Evolutionary conservation across 164 flowering plant species (phyloP).

Genomic region (Warburgia ugandensis): DNA sequence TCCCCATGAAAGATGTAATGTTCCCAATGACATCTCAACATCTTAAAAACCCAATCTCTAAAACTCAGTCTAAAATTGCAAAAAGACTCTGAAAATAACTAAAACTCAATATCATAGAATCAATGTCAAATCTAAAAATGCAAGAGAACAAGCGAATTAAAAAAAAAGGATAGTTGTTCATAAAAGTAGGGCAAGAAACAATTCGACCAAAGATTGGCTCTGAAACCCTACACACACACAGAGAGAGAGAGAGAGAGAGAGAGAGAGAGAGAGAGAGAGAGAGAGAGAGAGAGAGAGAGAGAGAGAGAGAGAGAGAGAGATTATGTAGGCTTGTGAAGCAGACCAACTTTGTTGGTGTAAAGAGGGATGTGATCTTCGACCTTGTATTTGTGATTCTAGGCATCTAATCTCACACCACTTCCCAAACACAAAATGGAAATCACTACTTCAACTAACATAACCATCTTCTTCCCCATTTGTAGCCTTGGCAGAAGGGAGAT

Average conservation of each 20-base stretch:
- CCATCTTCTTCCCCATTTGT: slow-evolving; percentile 1
- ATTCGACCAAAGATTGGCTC: no score
- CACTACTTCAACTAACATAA: slow-evolving; percentile 10
- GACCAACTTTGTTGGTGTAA: slow-evolving; percentile 71
- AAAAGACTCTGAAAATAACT: no score
- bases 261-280: background rate
- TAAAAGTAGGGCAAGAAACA: no score
- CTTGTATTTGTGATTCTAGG: slow-evolving; percentile 53
- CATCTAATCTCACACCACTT: slow-evolving; percentile 34
- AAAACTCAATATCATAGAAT: no score
- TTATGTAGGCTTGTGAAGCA: slow-evolving; percentile 48
- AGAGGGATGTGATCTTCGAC: slow-evolving; percentile 51
- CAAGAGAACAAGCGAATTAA: no score
- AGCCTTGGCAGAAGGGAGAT: background rate
- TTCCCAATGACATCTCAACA: no score
- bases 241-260: background rate
- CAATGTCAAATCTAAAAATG: no score
- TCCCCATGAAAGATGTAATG: no score
- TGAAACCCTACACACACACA: no score
- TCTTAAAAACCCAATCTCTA: no score
- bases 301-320: background rate
- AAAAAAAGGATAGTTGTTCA: no score
- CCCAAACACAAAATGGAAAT: slow-evolving; percentile 16
- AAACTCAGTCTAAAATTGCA: no score
- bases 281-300: slow-evolving; percentile 1